Conservation (phyloP, 1,284 basidiomycete genomes). For the Ustilago cynodontis region DNA sequence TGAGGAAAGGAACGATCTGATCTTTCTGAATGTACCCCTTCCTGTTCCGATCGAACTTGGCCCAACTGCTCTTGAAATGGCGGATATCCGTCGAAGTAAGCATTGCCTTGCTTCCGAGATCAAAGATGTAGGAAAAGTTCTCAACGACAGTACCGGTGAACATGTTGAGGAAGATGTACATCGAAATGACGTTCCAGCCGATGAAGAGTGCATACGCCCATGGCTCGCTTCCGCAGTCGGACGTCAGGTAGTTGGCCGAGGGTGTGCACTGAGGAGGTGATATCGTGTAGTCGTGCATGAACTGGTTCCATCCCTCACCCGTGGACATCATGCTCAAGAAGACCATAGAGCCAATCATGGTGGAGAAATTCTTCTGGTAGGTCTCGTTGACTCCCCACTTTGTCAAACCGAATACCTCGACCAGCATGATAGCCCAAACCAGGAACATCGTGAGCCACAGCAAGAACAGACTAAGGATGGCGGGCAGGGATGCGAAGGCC, state of each 20-base stretch:
- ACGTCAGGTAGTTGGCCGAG: slow-evolving; percentile 75
- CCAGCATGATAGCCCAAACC: slow-evolving; percentile 89
- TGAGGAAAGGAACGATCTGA: slow-evolving; percentile 83
- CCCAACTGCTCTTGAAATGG: slow-evolving; percentile 93
- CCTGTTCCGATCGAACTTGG: slow-evolving; percentile 81
- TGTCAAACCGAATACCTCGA: slow-evolving; percentile 93
- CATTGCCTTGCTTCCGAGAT: slow-evolving; percentile 84
- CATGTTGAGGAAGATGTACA: slow-evolving; percentile 83
- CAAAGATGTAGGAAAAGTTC: slow-evolving; percentile 96
- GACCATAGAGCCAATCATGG: slow-evolving; percentile 82
- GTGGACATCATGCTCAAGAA: slow-evolving; percentile 79
- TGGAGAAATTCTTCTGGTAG: slow-evolving; percentile 83
- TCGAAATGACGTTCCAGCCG: slow-evolving; percentile 94
- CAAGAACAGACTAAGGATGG: slow-evolving; percentile 85
- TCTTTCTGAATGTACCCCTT: slow-evolving; percentile 82
- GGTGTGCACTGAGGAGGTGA: slow-evolving; percentile 85
- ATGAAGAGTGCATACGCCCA: slow-evolving; percentile 94
- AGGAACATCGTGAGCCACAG: slow-evolving; percentile 93
- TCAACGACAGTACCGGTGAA: slow-evolving; percentile 87
- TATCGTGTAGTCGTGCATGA: slow-evolving; percentile 72
- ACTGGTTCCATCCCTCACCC: slow-evolving; percentile 71
- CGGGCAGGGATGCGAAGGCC: slow-evolving; percentile 86
- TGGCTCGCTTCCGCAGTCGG: slow-evolving; percentile 87
- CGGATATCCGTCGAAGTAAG: slow-evolving; percentile 79
- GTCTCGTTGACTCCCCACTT: slow-evolving; percentile 83